Conservation (phyloP, 2,329 filamentous ascomycete species). For the Blastomyces gilchristii region DNA sequence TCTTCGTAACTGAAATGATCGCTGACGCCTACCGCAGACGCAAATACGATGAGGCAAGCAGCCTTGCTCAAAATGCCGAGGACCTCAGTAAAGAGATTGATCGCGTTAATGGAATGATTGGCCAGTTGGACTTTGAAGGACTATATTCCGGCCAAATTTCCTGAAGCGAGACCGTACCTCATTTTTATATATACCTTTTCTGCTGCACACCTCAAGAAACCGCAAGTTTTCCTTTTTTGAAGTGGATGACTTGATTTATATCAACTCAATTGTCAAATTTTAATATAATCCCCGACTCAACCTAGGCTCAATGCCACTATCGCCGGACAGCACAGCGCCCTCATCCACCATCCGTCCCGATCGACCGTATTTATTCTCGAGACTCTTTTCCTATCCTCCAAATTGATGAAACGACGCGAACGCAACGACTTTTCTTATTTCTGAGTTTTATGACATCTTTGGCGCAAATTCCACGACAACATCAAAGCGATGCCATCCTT, state of each 20-base stretch:
- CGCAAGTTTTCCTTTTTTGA: not conserved
- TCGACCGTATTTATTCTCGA: not conserved
- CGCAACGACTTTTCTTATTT: not conserved
- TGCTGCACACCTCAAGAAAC: not conserved
- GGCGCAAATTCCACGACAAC: not conserved
- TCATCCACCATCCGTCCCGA: not conserved
- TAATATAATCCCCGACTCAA: not conserved
- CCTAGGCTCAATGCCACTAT: not conserved
- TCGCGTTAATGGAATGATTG: slow-evolving; percentile 53
- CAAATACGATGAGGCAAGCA: slow-evolving; percentile 77
- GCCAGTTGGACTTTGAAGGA: slow-evolving; percentile 53
- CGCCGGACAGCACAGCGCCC: not conserved
- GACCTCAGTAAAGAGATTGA: slow-evolving; percentile 73
- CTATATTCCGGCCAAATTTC: slow-evolving; percentile 31
- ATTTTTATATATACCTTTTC: not conserved
- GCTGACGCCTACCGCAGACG: slow-evolving; percentile 62
- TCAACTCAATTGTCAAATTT: not conserved
- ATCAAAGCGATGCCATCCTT: not conserved
- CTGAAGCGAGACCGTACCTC: not conserved
- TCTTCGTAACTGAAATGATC: slow-evolving; percentile 81
- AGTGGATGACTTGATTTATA: not conserved
- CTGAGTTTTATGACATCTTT: not conserved
- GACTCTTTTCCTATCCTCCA: not conserved
- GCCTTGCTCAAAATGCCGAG: slow-evolving; percentile 67
- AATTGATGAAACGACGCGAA: not conserved